Conservation (phyloP, 495 filamentous ascomycete genomes). For the Trichoderma virens region DNA sequence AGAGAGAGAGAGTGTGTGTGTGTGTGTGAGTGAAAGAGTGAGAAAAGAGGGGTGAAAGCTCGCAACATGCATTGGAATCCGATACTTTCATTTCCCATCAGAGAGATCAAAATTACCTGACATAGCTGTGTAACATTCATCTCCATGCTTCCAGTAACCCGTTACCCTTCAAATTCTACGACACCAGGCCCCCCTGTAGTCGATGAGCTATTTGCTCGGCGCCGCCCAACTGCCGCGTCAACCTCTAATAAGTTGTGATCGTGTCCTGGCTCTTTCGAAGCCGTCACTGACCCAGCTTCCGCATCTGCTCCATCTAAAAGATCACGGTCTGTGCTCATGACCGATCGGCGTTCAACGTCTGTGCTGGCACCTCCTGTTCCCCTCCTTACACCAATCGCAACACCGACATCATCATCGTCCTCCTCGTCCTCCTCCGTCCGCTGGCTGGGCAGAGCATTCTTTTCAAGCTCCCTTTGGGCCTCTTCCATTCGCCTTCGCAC, state of each 20-base stretch:
- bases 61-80: neutral
- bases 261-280: neutral
- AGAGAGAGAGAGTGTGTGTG: too few relatives aligned
- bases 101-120: neutral
- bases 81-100: neutral
- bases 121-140: neutral
- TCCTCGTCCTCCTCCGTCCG: constrained; percentile 69
- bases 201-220: neutral
- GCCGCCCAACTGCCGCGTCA: neutral
- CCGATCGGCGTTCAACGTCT: constrained; percentile 47
- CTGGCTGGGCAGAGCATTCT: constrained; percentile 56
- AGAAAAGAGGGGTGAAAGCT: neutral
- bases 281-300: constrained; percentile 40
- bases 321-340: constrained; percentile 68
- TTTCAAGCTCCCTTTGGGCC: constrained; percentile 75
- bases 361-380: constrained; percentile 20
- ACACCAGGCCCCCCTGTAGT: constrained; percentile 8
- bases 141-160: neutral
- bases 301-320: constrained; percentile 74
- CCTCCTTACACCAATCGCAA: constrained; percentile 9
- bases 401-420: constrained; percentile 57
- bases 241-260: constrained; percentile 9
- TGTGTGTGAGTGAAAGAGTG: too few relatives aligned
- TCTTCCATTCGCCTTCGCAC: constrained; percentile 90
- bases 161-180: constrained; percentile 9